Evolutionary conservation across 805 yeast genomes (phyloP), one percentile per base, ranked within the genome.

Genomic region (Lipomyces japonicus): DNA sequence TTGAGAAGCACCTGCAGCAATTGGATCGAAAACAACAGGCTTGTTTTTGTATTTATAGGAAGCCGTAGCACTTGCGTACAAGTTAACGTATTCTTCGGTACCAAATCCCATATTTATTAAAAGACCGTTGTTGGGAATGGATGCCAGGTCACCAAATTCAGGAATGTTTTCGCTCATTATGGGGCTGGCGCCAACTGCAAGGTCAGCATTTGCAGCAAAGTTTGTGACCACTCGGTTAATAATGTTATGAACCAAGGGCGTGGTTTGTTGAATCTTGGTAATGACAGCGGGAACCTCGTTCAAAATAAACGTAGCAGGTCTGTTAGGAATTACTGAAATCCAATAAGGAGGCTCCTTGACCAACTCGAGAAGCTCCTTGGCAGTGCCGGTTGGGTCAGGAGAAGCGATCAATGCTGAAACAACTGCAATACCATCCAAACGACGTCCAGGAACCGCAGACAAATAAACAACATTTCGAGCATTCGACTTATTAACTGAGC

Each of bases 161-260:
- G 72, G 75, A 1, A 71, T 61, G 32, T 80, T 72, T 61, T 86
- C 95, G 18, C 93, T 82, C 96, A 89, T 89, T 18, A 86, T 80
- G 1, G 97, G 96, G 1, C 95, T 82, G 0, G 84, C 93, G 3
- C 95, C 95, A 18, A 84, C 68, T 0, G 96, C 88, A 48, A 90
- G 70, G 0, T 93, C 79, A 4, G 86, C 86, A 62, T 89, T 89
- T 4, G 97, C 96, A 50, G 89, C 83, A 63, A 86, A 80, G 65
- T 86, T 85, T 62, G 86, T 86, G 24, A 86, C 96, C n/a, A 90
- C 96, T 48, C 75, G 77, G 63, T 89, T 89, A 19, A 96, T 89
- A 51, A 90, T 82, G 61, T 89, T 95, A 62, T 90, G 96, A 5
- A 87, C 81, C 57, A 89, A 66, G 0, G 95, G 95, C 3, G 71